Evolutionary conservation across 2,329 filamentous ascomycete genomes (phyloP).

Genomic region (Aspergillus sp.): DNA sequence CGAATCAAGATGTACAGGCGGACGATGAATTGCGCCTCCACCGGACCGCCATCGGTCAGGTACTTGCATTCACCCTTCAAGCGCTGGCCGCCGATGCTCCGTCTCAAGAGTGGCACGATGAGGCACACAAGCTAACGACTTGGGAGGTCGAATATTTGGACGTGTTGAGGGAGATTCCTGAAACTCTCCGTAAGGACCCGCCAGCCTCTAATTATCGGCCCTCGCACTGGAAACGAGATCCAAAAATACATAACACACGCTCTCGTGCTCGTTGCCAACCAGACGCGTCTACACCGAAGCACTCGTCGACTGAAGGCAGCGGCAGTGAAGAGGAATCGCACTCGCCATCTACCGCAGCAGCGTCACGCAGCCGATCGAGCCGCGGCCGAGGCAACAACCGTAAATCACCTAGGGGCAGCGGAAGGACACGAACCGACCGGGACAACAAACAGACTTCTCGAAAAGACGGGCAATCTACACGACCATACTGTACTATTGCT

Average conservation of each 20-base stretch:
- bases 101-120: constrained; percentile 25
- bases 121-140: constrained; percentile 20
- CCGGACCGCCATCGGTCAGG: constrained; percentile 32
- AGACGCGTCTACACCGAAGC: constrained; percentile 12
- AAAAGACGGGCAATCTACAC: background rate
- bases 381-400: constrained; percentile 26
- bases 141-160: constrained; percentile 26
- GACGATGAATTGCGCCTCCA: constrained; percentile 25
- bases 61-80: constrained; percentile 33
- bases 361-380: constrained; percentile 13
- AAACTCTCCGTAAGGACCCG: constrained; percentile 22
- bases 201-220: constrained; percentile 25
- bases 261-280: constrained; percentile 13
- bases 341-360: too few species aligned
- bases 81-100: constrained; percentile 23
- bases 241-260: too few species aligned
- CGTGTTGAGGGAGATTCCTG: constrained; percentile 23
- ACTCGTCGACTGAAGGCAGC: too few species aligned
- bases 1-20: constrained; percentile 24
- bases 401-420: constrained; percentile 17
- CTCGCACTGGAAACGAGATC: constrained; percentile 43
- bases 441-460: constrained; percentile 9
- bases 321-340: too few species aligned
- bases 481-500: constrained; percentile 20
- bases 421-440: constrained; percentile 13